These are phyloP conservation scores for Coemansia sp. DNA, from an alignment of 192 early-diverging fungal genomes.

Conservation along the genomic window DNA sequence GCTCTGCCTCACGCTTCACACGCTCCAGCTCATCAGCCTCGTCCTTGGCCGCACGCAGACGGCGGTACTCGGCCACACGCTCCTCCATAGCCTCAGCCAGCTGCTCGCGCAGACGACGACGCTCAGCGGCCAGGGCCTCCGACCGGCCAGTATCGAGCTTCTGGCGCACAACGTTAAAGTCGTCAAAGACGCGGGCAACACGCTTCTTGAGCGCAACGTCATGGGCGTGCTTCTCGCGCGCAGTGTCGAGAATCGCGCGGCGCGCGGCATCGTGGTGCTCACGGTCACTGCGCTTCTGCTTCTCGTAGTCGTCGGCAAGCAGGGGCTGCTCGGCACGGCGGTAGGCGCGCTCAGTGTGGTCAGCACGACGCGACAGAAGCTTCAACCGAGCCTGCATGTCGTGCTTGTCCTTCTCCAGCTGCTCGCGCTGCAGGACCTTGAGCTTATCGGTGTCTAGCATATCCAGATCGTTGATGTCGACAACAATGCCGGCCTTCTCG, in stretches of 20 bases:
- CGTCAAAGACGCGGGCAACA: slow-evolving; percentile 75
- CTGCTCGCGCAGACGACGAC: slow-evolving; percentile 63
- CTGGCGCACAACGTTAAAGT: slow-evolving; percentile 66
- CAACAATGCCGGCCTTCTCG: slow-evolving; percentile 59
- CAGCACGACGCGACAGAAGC: slow-evolving; percentile 71
- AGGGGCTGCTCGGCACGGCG: slow-evolving; percentile 89
- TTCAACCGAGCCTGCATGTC: slow-evolving; percentile 78
- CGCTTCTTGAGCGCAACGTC: slow-evolving; percentile 78
- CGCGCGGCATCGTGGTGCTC: slow-evolving; percentile 74
- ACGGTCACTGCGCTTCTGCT: slow-evolving; percentile 81
- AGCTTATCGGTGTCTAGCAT: slow-evolving; percentile 77
- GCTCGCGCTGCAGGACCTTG: slow-evolving; percentile 81
- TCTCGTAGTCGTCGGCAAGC: slow-evolving; percentile 86
- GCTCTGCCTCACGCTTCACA: slow-evolving; percentile 44
- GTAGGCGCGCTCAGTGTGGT: slow-evolving; percentile 92
- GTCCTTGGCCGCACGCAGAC: slow-evolving; percentile 40
- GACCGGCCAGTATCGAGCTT: slow-evolving; percentile 57
- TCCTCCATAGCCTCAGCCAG: slow-evolving; percentile 47
- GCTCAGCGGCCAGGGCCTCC: slow-evolving; percentile 62
- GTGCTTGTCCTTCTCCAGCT: slow-evolving; percentile 87
- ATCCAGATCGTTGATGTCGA: slow-evolving; percentile 73
- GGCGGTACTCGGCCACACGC: slow-evolving; percentile 52
- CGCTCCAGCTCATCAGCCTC: slow-evolving; percentile 54
- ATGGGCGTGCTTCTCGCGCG: slow-evolving; percentile 65
- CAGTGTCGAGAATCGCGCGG: slow-evolving; percentile 66